A percentile compares a stretch with the other conserved stretches of the same genome.
phyloP scores from a whole-genome alignment of 305 asterid species.

The Coffea humblotiana region DNA sequence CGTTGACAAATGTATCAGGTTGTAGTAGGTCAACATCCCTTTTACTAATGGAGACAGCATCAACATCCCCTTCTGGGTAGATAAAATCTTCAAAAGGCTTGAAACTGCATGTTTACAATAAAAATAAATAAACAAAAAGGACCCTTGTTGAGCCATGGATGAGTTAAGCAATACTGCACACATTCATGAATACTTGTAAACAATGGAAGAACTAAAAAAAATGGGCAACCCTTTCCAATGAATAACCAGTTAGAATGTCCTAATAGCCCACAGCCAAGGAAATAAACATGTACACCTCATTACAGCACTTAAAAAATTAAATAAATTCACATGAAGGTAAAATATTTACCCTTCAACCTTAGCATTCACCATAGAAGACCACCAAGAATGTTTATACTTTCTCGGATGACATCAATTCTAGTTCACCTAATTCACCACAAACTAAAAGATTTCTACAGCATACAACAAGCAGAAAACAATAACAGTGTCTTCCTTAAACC shows the following conservation, averaged over 20 bases:
- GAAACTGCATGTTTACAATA: constrained; percentile 49
- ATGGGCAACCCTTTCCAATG: neutral
- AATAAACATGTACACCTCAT: neutral
- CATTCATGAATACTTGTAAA: too few relatives aligned
- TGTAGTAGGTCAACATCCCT: constrained; percentile 83
- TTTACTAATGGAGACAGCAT: constrained; percentile 84
- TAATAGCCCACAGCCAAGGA: neutral
- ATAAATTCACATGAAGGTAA: neutral
- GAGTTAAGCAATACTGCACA: neutral
- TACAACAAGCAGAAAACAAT: neutral
- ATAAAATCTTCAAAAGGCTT: constrained; percentile 78
- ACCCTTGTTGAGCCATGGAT: neutral
- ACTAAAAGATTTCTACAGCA: neutral
- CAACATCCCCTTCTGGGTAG: constrained; percentile 91
- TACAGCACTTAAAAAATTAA: neutral
- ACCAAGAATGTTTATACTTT: too few relatives aligned
- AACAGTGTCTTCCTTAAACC: neutral
- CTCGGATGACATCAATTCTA: neutral
- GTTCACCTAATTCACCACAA: neutral
- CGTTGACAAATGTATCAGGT: constrained; percentile 92
- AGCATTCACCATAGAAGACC: neutral
- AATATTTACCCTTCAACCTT: neutral
- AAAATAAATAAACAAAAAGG: neutral
- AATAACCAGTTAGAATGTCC: neutral
- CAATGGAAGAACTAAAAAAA: too few relatives aligned